Evolutionary conservation across 345 rosid species (phyloP).

Genomic region (Hibiscus syriacus): DNA sequence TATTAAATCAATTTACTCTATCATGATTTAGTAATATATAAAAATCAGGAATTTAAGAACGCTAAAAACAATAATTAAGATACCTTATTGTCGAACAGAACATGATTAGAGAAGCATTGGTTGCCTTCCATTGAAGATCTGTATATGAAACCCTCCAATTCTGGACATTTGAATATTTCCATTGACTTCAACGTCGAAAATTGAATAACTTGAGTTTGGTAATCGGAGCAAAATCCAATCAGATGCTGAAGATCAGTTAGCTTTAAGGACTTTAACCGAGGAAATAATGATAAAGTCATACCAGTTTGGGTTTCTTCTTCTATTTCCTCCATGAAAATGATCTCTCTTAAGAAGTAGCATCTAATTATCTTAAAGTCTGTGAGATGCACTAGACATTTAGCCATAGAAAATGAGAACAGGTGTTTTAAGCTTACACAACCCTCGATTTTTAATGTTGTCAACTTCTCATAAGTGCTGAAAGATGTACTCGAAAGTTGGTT

Average conservation of each 20-base stretch:
- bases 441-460: not conserved
- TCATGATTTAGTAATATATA: rapidly evolving
- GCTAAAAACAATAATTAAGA: not conserved
- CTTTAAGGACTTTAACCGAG: not conserved
- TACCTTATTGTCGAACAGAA: not conserved
- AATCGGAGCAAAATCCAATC: not conserved
- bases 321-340: not conserved
- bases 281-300: not conserved
- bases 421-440: not conserved
- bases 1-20: no score
- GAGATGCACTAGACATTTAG: not conserved
- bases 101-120: not conserved
- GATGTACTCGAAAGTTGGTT: not conserved
- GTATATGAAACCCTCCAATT: not conserved
- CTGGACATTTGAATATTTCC: not conserved
- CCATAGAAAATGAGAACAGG: not conserved
- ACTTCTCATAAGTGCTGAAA: not conserved
- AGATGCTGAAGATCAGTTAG: not conserved
- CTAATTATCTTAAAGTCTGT: not conserved
- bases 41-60: not conserved
- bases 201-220: not conserved
- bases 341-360: not conserved
- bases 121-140: not conserved
- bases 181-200: not conserved
- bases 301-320: not conserved